Evolutionary conservation across 257 asterid genomes (phyloP), one percentile per base, ranked within the genome.

Genomic region (Nicotiana noctiflora): DNA sequence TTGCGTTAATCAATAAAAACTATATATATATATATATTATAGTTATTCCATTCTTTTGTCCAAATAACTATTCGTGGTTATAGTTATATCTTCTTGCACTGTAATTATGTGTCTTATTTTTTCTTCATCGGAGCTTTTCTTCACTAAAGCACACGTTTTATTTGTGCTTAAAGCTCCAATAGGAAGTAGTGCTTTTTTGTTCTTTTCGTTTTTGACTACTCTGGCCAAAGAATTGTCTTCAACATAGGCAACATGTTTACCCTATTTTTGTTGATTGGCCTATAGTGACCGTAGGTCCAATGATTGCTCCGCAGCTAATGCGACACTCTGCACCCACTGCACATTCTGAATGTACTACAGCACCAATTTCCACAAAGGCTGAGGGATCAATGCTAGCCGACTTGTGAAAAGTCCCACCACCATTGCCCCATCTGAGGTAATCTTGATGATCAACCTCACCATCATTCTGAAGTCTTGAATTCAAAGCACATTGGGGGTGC

Each of bases 261-360:
- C 98, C 93, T 74, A 93, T 84, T 89, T 77, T 90, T 65, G 99
- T 91, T 70, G 97, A 95, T 87, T 89, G 89, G 27, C 97, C 97
- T 46, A 95, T 81, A 19, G 88, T 79, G 29, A 91, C 99, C 40
- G 86, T 79, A 46, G 98, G 94, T 55, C 97, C 98, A 68, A 95
- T 89, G 81, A 93, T 57, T 77, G 91, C 83, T 85, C 99, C 99
- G 4, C 97, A 89, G 27, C 94, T 94, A 77, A 95, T 81, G 80
- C 60, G 83, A 77, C 86, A 96, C 86, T 90, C 89, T 79, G 90
- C 88, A 67, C 92, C 94, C 68, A 95, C 87, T 23, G 88, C 81
- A 79, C 96, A 83, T 79, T 89, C 86, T 32, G 97, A 80, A 84
- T 91, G 98, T 81, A 95, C 91, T 29, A 93, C 5, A 6, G 98